A percentile compares a stretch with the other conserved stretches of the same genome.
Conservation (phyloP, 495 filamentous ascomycete species). For the Aspergillus panamensis region DNA sequence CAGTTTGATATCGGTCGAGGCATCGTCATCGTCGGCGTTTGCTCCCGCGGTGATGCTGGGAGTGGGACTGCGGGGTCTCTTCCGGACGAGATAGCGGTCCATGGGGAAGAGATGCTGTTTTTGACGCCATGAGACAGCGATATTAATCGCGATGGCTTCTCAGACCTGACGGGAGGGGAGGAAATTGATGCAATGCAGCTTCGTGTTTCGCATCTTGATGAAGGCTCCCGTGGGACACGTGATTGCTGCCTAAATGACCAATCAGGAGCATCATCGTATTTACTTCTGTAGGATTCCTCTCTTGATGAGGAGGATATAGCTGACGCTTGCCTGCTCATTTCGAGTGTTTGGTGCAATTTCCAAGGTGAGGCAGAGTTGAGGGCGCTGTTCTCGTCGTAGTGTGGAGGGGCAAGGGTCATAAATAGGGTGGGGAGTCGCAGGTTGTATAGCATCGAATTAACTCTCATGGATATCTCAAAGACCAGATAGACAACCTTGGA, state of each 20-base stretch:
- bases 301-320: too few relatives aligned
- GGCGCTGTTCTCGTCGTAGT: too few relatives aligned
- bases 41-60: not conserved
- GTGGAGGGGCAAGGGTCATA: too few relatives aligned
- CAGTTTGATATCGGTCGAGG: conserved; percentile 85
- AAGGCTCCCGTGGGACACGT: conserved; percentile 27
- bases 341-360: too few relatives aligned
- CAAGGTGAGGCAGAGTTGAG: too few relatives aligned
- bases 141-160: not conserved
- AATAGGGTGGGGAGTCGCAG: too few relatives aligned
- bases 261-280: conserved; percentile 16
- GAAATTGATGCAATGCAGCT: not conserved
- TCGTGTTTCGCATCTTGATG: not conserved
- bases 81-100: conserved; percentile 57
- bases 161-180: not conserved
- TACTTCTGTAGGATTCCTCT: not conserved
- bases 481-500: too few relatives aligned
- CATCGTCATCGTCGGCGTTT: conserved; percentile 44
- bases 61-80: conserved; percentile 39
- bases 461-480: too few relatives aligned
- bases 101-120: conserved; percentile 29
- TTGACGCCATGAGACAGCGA: conserved; percentile 1
- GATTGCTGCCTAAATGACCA: conserved; percentile 35
- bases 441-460: too few relatives aligned
- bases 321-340: too few relatives aligned